A percentile compares a stretch with the other conserved stretches of the same genome.
Conservation (phyloP, 2,329 filamentous ascomycete species). For the Ampelomyces quisqualis region DNA sequence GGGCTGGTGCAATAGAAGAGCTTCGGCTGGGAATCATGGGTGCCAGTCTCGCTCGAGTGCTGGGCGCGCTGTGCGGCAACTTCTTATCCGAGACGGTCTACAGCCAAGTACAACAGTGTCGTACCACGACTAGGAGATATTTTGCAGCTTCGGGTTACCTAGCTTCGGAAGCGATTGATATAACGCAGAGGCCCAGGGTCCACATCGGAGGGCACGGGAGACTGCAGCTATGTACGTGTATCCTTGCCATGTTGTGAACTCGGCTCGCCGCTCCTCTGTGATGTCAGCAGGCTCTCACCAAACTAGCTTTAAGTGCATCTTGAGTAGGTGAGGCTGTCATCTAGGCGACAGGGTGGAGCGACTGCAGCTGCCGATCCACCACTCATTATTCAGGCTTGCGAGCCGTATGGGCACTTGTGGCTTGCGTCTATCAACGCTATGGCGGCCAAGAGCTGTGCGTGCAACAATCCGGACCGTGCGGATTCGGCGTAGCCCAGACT, state of each 20-base stretch:
- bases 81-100: constrained; percentile 20
- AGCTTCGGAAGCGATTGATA: constrained; percentile 15
- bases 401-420: constrained; percentile 13
- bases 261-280: constrained; percentile 29
- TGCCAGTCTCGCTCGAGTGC: constrained; percentile 16
- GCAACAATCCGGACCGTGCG: constrained; percentile 16
- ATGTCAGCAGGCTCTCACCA: constrained; percentile 13
- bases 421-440: constrained; percentile 23
- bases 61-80: constrained; percentile 12
- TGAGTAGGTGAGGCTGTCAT: constrained; percentile 30
- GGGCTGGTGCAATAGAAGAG: constrained; percentile 12
- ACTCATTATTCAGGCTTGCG: constrained; percentile 9
- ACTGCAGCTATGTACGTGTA: constrained; percentile 23
- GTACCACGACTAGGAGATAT: constrained; percentile 15
- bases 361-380: constrained; percentile 17
- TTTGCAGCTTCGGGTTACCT: constrained; percentile 24
- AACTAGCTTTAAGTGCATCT: constrained; percentile 26
- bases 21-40: constrained; percentile 19
- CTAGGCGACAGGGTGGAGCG: constrained; percentile 15
- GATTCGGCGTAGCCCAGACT: constrained; percentile 3
- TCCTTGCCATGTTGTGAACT: constrained; percentile 18
- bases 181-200: no score
- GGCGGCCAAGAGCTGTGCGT: constrained; percentile 18
- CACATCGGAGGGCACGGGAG: no score
- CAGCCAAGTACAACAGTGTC: constrained; percentile 19